Percentiles rank a stretch among this genome's conserved stretches.
Conservation (phyloP, 495 filamentous ascomycete genomes). For the Hypoxylon fragiforme region DNA sequence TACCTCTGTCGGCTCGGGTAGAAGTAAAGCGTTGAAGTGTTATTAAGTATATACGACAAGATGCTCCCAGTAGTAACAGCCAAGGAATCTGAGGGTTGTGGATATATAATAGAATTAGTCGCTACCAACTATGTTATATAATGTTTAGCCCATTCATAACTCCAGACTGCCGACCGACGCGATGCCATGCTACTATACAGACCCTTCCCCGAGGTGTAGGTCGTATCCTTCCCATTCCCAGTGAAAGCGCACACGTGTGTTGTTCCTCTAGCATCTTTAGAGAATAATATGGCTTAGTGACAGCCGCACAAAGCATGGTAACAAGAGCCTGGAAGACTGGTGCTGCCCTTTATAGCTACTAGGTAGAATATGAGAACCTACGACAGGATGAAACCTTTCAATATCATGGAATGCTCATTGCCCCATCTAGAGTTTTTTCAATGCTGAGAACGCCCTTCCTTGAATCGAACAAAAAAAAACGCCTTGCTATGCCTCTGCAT, state of each 20-base stretch:
- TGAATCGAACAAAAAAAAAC: neutral
- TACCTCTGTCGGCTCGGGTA: no score
- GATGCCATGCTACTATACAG: constrained; percentile 25
- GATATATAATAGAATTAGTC: constrained; percentile 2
- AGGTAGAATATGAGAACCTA: no score
- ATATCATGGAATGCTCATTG: no score
- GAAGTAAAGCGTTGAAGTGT: no score
- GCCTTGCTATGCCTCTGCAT: constrained; percentile 39
- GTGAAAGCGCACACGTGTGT: constrained; percentile 24
- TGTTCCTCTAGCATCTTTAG: constrained; percentile 22
- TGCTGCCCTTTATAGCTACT: neutral
- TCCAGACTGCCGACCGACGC: constrained; percentile 27
- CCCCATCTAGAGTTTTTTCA: no score
- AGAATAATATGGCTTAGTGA: constrained; percentile 9
- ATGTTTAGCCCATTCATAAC: constrained; percentile 27
- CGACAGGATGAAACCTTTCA: no score
- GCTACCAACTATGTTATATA: constrained; percentile 13
- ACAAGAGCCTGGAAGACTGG: neutral
- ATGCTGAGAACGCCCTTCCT: neutral
- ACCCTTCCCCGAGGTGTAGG: constrained; percentile 2
- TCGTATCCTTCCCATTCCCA: constrained; percentile 5
- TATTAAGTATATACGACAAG: no score
- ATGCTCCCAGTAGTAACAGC: neutral
- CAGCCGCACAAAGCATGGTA: neutral
- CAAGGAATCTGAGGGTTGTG: neutral